Evolutionary conservation across 345 rosid species (phyloP).

Genomic region (Eucalyptus grandis): DNA sequence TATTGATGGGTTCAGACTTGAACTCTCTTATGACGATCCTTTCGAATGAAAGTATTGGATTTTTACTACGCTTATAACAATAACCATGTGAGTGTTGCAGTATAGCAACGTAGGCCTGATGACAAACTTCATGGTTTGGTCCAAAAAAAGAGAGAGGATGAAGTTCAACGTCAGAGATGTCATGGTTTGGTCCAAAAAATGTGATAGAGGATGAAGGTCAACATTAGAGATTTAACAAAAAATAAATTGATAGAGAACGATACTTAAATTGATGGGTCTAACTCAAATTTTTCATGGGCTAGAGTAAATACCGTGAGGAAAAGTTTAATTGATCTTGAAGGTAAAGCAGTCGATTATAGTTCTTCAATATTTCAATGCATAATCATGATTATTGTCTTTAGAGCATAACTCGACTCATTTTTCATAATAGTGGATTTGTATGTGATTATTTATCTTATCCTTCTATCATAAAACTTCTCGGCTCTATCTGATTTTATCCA

Average conservation of each 20-base stretch:
- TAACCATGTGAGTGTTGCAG: too few relatives aligned
- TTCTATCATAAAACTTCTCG: neutral
- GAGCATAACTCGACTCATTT: neutral
- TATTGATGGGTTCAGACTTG: rapidly evolving
- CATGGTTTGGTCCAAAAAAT: too few relatives aligned
- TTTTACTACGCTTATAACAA: too few relatives aligned
- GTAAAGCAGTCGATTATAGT: neutral
- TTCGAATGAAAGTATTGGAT: too few relatives aligned
- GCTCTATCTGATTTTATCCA: neutral
- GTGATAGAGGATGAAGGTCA: too few relatives aligned
- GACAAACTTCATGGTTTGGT: too few relatives aligned
- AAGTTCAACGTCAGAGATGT: too few relatives aligned
- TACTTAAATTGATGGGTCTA: neutral
- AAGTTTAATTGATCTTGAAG: neutral
- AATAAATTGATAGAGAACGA: neutral
- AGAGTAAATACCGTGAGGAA: neutral
- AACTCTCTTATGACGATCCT: rapidly evolving
- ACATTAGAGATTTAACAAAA: too few relatives aligned
- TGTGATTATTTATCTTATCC: neutral
- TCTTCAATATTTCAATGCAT: neutral
- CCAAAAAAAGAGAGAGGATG: too few relatives aligned
- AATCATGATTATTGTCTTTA: neutral
- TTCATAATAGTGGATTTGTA: neutral
- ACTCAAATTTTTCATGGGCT: neutral
- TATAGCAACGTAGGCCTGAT: rapidly evolving